Evolutionary conservation across 1,139 yeast genomes (phyloP).

Genomic region (Hyphopichia pseudoburtonii): DNA sequence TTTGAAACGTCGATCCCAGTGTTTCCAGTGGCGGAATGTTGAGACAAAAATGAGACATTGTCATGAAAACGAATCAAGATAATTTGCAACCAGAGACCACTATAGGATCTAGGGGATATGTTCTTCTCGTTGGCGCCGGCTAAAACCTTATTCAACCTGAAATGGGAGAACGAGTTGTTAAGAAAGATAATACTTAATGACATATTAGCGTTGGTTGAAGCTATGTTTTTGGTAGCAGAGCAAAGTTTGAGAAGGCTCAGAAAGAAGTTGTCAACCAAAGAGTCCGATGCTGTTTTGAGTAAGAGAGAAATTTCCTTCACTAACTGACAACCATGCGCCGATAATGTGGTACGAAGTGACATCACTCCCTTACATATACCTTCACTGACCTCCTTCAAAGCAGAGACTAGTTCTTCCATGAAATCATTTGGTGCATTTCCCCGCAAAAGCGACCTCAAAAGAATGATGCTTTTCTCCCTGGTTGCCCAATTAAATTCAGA

Average conservation of each 20-base stretch:
- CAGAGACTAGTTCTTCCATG: slow-evolving; percentile 42
- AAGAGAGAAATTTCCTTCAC: slow-evolving; percentile 69
- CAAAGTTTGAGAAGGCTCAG: slow-evolving; percentile 61
- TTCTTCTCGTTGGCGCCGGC: slow-evolving; percentile 65
- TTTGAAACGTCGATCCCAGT: slow-evolving; percentile 48
- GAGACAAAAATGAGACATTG: slow-evolving; percentile 27
- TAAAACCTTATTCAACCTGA: slow-evolving; percentile 53
- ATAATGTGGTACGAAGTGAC: slow-evolving; percentile 82
- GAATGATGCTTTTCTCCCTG: slow-evolving; percentile 64
- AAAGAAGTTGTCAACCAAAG: slow-evolving; percentile 60
- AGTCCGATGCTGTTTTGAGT: slow-evolving; percentile 53
- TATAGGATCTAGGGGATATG: slow-evolving; percentile 65
- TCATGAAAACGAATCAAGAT: slow-evolving; percentile 45
- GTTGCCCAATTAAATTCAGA: slow-evolving; percentile 84
- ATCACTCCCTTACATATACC: slow-evolving; percentile 65
- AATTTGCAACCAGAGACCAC: slow-evolving; percentile 71
- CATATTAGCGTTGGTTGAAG: slow-evolving; percentile 73
- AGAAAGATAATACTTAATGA: slow-evolving; percentile 63
- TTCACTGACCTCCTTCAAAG: slow-evolving; percentile 50
- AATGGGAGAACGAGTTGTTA: slow-evolving; percentile 53
- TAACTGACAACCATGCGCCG: slow-evolving; percentile 72
- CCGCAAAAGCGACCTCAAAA: slow-evolving; percentile 58
- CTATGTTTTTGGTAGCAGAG: slow-evolving; percentile 74
- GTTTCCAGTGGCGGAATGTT: slow-evolving; percentile 34
- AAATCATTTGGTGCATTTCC: slow-evolving; percentile 49